These are phyloP conservation scores for Alternaria novae-zelandiae DNA, from an alignment of 2,329 filamentous ascomycete genomes.

Conservation along the genomic window DNA sequence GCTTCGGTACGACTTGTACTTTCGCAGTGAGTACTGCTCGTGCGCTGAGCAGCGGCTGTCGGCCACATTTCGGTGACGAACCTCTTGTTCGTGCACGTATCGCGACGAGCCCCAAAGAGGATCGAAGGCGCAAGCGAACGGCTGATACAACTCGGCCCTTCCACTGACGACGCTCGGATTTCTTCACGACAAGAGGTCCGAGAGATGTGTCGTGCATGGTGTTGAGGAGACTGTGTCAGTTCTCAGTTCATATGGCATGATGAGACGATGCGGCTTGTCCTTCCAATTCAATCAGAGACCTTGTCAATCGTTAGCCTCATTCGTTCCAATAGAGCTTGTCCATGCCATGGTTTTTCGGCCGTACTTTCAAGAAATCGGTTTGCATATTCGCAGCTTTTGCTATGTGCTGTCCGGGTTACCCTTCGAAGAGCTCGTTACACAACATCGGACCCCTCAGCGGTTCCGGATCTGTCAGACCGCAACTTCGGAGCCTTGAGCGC, in stretches of 20 bases:
- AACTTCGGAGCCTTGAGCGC: background rate
- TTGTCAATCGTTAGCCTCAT: background rate
- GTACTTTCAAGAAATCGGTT: background rate
- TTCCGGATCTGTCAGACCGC: slow-evolving; percentile 2
- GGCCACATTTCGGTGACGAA: background rate
- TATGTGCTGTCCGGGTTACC: background rate
- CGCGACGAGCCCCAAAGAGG: background rate
- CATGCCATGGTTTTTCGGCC: background rate
- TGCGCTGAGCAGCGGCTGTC: background rate
- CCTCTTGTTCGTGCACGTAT: background rate
- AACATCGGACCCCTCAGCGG: background rate
- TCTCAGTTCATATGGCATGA: background rate
- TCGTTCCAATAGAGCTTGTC: background rate
- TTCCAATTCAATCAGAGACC: slow-evolving; percentile 1
- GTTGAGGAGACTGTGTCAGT: background rate
- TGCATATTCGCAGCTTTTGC: background rate
- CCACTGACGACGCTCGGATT: background rate
- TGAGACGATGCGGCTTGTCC: background rate
- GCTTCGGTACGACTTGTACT: background rate
- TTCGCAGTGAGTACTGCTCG: background rate
- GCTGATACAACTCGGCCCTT: slow-evolving; percentile 8
- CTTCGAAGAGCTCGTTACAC: background rate
- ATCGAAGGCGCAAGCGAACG: slow-evolving; percentile 1
- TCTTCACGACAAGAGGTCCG: background rate
- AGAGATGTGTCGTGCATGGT: background rate